These are phyloP conservation scores for Musa itinerans DNA, from an alignment of 176 grass and related monocot species.

Conservation along the genomic window DNA sequence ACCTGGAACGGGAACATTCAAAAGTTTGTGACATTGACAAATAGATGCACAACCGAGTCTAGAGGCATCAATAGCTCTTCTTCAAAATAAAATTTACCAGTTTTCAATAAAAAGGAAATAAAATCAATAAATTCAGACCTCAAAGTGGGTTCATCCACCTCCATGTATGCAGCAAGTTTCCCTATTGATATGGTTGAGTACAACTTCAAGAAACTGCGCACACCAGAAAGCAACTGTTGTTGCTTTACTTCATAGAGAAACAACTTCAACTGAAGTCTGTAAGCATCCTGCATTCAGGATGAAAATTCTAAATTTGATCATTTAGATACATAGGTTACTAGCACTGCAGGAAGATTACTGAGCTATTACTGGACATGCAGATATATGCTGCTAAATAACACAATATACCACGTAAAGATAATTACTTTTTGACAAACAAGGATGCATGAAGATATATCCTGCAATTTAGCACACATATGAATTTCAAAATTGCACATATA, in stretches of 20 bases:
- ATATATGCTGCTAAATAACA: too few relatives aligned
- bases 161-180: slow-evolving; percentile 94
- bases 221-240: slow-evolving; percentile 76
- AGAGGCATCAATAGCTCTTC: background rate
- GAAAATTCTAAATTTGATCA: background rate
- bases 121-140: slow-evolving; percentile 41
- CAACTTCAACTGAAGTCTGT: slow-evolving; percentile 91
- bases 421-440: too few relatives aligned
- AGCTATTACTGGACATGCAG: too few relatives aligned
- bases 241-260: slow-evolving; percentile 99
- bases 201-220: slow-evolving; percentile 74
- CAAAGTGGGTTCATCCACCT: slow-evolving; percentile 79
- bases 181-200: slow-evolving; percentile 79
- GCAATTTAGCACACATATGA: too few relatives aligned
- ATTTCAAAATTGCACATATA: too few relatives aligned
- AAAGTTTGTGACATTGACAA: background rate
- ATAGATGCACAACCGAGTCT: background rate
- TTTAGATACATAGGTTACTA: background rate
- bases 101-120: slow-evolving; percentile 4
- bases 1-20: too few relatives aligned
- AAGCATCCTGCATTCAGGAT: slow-evolving; percentile 53
- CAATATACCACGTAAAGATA: too few relatives aligned
- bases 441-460: too few relatives aligned
- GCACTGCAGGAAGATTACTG: too few relatives aligned
- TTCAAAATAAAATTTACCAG: background rate